These are phyloP conservation scores for Mitragyna speciosa DNA, from an alignment of 257 asterid genomes.

Conservation along the genomic window DNA sequence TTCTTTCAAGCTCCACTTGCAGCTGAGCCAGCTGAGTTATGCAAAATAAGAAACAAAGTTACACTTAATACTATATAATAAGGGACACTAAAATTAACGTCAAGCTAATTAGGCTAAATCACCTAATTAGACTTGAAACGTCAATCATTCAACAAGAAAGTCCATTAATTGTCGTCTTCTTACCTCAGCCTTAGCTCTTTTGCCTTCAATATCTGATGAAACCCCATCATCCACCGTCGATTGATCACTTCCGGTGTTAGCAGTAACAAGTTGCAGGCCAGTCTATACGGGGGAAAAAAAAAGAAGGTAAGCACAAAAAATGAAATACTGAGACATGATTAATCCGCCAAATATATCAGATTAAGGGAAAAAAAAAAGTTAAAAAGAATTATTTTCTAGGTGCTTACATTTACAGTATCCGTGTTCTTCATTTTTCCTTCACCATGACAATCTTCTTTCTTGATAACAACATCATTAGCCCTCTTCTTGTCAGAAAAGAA, in stretches of 20 bases:
- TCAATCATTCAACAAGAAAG: background rate
- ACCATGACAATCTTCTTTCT: slow-evolving; percentile 47
- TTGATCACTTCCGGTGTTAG: slow-evolving; percentile 77
- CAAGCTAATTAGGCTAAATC: background rate
- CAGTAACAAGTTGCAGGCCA: slow-evolving; percentile 82
- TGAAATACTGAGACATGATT: background rate
- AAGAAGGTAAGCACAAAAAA: background rate
- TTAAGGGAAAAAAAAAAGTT: background rate
- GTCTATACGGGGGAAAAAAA: slow-evolving; percentile 41
- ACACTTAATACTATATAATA: background rate
- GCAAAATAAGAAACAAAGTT: background rate
- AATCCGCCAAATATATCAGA: background rate
- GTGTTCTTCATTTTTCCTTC: slow-evolving; percentile 14
- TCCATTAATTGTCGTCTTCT: background rate
- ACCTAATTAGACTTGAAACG: background rate
- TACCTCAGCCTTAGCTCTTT: slow-evolving; percentile 67
- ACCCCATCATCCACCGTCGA: slow-evolving; percentile 75
- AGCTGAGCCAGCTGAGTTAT: slow-evolving; percentile 52
- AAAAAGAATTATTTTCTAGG: too few species aligned
- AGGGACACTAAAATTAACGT: too few species aligned
- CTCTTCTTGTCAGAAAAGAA: slow-evolving; percentile 62
- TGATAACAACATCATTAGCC: slow-evolving; percentile 25
- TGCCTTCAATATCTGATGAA: slow-evolving; percentile 48
- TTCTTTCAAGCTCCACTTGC: slow-evolving; percentile 57
- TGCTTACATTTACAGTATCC: slow-evolving; percentile 55